These are phyloP conservation scores for Arthrinium puccinioides DNA, from an alignment of 2,329 filamentous ascomycete genomes.

Conservation along the genomic window DNA sequence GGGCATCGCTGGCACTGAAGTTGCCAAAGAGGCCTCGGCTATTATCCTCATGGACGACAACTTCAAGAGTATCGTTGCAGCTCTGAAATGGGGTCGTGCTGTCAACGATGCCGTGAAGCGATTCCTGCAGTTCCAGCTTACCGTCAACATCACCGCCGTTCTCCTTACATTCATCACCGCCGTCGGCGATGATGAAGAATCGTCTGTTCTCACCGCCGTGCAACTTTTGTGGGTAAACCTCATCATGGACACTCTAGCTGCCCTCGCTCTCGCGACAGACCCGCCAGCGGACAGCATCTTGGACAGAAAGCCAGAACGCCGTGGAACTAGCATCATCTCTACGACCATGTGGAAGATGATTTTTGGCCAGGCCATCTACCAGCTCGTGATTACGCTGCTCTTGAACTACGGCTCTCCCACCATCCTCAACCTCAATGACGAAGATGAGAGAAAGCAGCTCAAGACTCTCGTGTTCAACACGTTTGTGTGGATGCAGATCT, in stretches of 20 bases:
- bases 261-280: conserved; percentile 81
- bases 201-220: conserved; percentile 77
- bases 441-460: conserved; percentile 40
- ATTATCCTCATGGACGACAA: conserved; percentile 88
- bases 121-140: conserved; percentile 71
- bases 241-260: conserved; percentile 95
- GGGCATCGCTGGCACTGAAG: conserved; percentile 77
- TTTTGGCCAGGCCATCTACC: conserved; percentile 82
- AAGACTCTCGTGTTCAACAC: conserved; percentile 91
- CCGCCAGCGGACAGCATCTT: conserved; percentile 78
- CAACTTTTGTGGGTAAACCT: conserved; percentile 94
- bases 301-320: conserved; percentile 62
- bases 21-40: conserved; percentile 77
- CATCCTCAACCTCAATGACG: conserved; percentile 45
- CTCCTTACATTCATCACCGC: conserved; percentile 81
- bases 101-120: conserved; percentile 74
- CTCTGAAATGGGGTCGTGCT: conserved; percentile 71
- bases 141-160: conserved; percentile 89
- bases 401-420: conserved; percentile 67
- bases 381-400: conserved; percentile 71
- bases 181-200: conserved; percentile 60
- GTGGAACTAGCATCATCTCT: conserved; percentile 61
- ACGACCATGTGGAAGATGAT: conserved; percentile 99
- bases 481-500: conserved; percentile 99
- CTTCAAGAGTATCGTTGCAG: conserved; percentile 80